Evolutionary conservation across 2,329 filamentous ascomycete species (phyloP).

Genomic region (Mycosphaerelloides madeirae): DNA sequence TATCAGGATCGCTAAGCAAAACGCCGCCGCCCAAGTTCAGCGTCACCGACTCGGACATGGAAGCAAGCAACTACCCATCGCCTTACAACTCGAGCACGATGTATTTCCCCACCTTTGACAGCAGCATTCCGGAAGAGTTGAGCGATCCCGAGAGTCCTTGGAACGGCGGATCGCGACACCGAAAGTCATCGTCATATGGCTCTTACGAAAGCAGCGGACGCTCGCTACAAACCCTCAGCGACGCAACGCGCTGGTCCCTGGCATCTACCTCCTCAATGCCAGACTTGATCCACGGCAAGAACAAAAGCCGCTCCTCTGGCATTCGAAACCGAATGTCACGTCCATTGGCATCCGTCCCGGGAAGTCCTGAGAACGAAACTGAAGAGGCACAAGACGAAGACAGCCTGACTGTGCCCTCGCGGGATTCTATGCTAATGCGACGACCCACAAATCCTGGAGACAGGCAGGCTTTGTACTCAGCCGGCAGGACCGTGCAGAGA

Average conservation of each 20-base stretch:
- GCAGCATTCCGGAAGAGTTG: slow-evolving; percentile 19
- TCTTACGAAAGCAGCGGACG: slow-evolving; percentile 24
- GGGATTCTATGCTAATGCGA: slow-evolving; percentile 13
- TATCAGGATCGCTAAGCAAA: neutral
- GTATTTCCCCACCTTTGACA: slow-evolving; percentile 19
- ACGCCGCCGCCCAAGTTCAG: slow-evolving; percentile 14
- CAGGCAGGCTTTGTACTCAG: slow-evolving; percentile 19
- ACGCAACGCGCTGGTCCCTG: slow-evolving; percentile 26
- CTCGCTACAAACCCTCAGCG: slow-evolving; percentile 13
- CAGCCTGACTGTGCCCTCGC: neutral
- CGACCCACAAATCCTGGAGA: slow-evolving; percentile 20
- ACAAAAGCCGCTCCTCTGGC: slow-evolving; percentile 15
- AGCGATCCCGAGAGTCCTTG: slow-evolving; percentile 24
- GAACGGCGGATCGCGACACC: slow-evolving; percentile 18
- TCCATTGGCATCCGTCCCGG: slow-evolving; percentile 23
- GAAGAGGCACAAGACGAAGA: slow-evolving; percentile 2
- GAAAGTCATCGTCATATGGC: slow-evolving; percentile 27
- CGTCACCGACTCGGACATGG: slow-evolving; percentile 8
- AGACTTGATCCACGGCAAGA: slow-evolving; percentile 27
- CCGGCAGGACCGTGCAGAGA: slow-evolving; percentile 22
- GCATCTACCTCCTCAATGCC: slow-evolving; percentile 27
- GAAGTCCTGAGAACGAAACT: slow-evolving; percentile 17
- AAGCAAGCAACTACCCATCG: slow-evolving; percentile 1
- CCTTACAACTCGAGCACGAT: slow-evolving; percentile 4
- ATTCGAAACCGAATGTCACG: slow-evolving; percentile 11